Base-by-base conservation (phyloP, 177 flowering plant species). In the Vitis hybrid region DNA sequence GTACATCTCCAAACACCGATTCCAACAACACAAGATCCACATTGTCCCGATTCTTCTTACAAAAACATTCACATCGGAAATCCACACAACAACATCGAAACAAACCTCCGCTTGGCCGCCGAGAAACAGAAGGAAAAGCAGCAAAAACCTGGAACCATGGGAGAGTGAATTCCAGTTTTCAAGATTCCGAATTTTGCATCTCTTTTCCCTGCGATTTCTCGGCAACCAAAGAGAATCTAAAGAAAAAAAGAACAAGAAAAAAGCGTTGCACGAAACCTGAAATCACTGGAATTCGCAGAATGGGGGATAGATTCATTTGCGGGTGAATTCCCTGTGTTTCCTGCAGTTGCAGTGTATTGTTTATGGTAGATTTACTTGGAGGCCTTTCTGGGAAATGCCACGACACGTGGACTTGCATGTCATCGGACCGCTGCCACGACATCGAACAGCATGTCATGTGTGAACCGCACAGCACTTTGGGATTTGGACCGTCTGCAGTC, bases 391-490 rank as follows among this genome's bases (percentile, higher is more conserved):
- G 64, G 64, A 27, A 3, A 27, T 27, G 30, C 24, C 10, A 8
- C 49, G 76, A 41, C 79, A 73, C 79, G 79, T 77, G 27, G 51
- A 9, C 53, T 52, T 54, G 32, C 59, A 17, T 17, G 41, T 2
- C 17, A 64, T 51, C 64, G 18, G 35, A 50, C 61, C 2, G 72
- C 54, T 63, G 72, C 58, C 77, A 64, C 72, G 68, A 35, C 52
- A 27, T 15, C 57, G 6, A 35, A 35, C 46, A 35, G 46, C 46
- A 5, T 35, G 46, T 41, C 46, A 41, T 41, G 46, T 7, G 46
- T 41, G 46, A 41, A 41, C 46, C 46, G 30, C 30, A 27, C 30
- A 27, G 30, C 30, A 27, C 30, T 27, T 27, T 27, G 30, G 30
- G 30, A 27, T 27, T 27, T 27, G 30, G 30, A 27, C 30, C 30